These are phyloP conservation scores for Rhizopogon vulgaris DNA, from an alignment of 768 basidiomycete species.

Conservation along the genomic window DNA sequence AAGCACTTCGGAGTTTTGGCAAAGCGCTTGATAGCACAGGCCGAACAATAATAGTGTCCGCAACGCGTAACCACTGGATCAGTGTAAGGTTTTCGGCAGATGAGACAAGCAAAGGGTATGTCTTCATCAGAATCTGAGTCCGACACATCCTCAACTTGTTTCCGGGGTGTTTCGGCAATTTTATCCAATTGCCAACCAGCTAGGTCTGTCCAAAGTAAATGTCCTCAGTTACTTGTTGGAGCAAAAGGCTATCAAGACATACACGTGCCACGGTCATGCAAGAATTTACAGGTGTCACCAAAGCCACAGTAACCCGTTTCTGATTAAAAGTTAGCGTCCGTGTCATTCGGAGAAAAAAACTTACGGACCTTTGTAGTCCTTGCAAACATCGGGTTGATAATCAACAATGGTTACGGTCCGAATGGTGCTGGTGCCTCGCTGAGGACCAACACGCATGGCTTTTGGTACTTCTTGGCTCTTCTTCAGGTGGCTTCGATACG, in stretches of 20 bases:
- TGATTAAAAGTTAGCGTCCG: constrained; percentile 24
- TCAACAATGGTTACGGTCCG: constrained; percentile 92
- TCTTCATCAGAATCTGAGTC: constrained; percentile 77
- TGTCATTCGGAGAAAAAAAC: constrained; percentile 2
- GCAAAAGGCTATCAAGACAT: constrained; percentile 27
- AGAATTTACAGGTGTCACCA: constrained; percentile 98
- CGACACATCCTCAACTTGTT: constrained; percentile 53
- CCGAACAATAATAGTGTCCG: constrained; percentile 93
- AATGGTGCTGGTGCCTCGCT: constrained; percentile 72
- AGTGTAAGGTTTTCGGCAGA: constrained; percentile 91
- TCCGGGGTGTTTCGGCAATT: constrained; percentile 71
- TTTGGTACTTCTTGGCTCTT: constrained; percentile 82
- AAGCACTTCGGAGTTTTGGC: constrained; percentile 93
- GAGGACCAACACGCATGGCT: constrained; percentile 81
- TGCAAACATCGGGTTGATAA: constrained; percentile 99
- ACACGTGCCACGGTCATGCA: constrained; percentile 97
- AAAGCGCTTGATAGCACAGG: constrained; percentile 93
- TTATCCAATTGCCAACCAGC: constrained; percentile 98
- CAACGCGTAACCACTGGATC: constrained; percentile 96
- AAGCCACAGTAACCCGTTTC: constrained; percentile 99
- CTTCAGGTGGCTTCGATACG: constrained; percentile 75
- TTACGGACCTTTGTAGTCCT: constrained; percentile 93
- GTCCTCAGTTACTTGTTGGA: constrained; percentile 6
- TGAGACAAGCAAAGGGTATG: constrained; percentile 96
- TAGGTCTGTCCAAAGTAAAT: constrained; percentile 52